Base-by-base conservation (phyloP, 2,329 filamentous ascomycete genomes). In the Fusarium siculi region DNA sequence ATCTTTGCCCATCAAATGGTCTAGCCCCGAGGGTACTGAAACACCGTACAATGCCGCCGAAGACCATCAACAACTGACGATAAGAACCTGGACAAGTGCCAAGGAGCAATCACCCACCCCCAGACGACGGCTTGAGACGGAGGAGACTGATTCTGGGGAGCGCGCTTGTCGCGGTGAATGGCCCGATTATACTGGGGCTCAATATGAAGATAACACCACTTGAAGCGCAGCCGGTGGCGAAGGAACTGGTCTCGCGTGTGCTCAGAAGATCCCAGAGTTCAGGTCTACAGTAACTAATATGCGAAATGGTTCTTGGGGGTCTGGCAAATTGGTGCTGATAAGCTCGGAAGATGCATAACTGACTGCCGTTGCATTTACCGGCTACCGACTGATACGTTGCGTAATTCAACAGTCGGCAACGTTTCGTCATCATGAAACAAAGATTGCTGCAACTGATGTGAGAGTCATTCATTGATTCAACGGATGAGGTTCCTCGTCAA, bases 101-200 rank as follows among this genome's bases (percentile, higher is more conserved):
- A 64, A 73, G 43, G 47, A 34, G 30, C 15, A 52, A 58, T 39
- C n/a, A 63, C 32, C 61, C 36, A 66, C 63, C 66, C 62, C 63
- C 59, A 64, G 63, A 70, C 50, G 65, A 55, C 63, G 72, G 68
- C 61, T 72, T 71, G 42, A 70, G 59, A 60, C 65, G 70, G 72
- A 68, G 32, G 55, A 57, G 28, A 49, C n/a, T 57, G 55, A 57
- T 58, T 75, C 68, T 78, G 76, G 76, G 76, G 74, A 72, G 59
- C 66, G 76, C 76, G 76, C 76, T 78, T 78, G 76, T 78, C 76
- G 76, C 76, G 76, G 62, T 67, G 71, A 60, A 67, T 77, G 76
- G 73, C 53, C 66, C 58, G 63, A 73, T 67, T 64, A 74, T 30
- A 69, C 65, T 63, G 70, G 65, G 68, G 54, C 64, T 42, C 58